A percentile compares a stretch with the other conserved stretches of the same genome.
These are phyloP conservation scores for Decorospora gaudefroyi DNA, from an alignment of 2,329 filamentous ascomycete species.

Conservation along the genomic window DNA sequence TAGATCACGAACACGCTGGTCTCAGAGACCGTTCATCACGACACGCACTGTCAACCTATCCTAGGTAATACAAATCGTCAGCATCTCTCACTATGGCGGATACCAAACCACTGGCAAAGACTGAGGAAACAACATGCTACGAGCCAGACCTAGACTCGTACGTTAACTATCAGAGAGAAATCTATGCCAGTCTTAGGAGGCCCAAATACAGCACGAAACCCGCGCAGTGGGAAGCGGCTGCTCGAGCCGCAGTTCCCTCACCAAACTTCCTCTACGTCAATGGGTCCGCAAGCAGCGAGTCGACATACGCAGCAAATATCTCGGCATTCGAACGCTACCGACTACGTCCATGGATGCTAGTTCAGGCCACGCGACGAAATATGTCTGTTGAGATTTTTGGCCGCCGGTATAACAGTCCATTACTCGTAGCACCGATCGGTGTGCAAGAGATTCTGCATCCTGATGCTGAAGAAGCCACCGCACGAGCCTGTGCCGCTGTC, in stretches of 20 bases:
- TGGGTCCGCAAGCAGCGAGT: constrained; percentile 47
- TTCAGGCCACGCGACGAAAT: constrained; percentile 44
- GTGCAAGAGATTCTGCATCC: constrained; percentile 70
- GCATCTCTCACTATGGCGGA: neutral
- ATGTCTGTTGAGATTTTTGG: constrained; percentile 46
- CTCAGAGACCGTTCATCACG: too few species aligned
- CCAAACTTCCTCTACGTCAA: constrained; percentile 50
- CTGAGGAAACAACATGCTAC: constrained; percentile 24
- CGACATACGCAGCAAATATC: constrained; percentile 45
- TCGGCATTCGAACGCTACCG: constrained; percentile 49
- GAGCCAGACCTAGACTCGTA: constrained; percentile 46
- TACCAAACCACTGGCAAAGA: constrained; percentile 1
- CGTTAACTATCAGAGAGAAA: constrained; percentile 43
- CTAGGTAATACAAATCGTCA: too few species aligned
- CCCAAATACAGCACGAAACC: constrained; percentile 50
- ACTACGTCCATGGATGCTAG: constrained; percentile 49
- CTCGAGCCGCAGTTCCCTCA: constrained; percentile 39
- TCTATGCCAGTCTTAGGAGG: constrained; percentile 45
- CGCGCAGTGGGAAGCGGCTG: constrained; percentile 47
- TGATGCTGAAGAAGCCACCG: constrained; percentile 67
- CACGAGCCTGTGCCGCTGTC: constrained; percentile 63
- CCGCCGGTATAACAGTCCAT: constrained; percentile 54
- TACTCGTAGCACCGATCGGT: constrained; percentile 70
- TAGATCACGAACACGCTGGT: too few species aligned
- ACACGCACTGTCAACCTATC: too few species aligned